phyloP scores from a whole-genome alignment of 2,329 filamentous ascomycete species.

The Leptographium procerum region DNA sequence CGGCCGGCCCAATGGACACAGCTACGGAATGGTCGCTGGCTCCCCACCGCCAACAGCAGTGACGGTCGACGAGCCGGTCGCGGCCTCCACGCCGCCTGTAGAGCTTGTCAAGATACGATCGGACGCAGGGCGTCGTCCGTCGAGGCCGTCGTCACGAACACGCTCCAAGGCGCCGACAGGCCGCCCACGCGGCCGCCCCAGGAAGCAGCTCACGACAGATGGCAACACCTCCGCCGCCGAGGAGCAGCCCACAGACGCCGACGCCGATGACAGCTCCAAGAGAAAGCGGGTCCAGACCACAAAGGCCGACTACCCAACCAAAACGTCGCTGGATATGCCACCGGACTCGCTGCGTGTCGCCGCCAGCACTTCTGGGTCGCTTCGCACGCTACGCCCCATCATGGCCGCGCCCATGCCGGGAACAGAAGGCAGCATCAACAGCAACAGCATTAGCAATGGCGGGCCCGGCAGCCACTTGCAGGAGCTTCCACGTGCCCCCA shows the following conservation, averaged over 20 bases:
- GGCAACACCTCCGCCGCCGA: constrained; percentile 69
- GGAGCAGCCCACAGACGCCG: constrained; percentile 35
- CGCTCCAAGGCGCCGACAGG: constrained; percentile 36
- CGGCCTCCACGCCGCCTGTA: neutral
- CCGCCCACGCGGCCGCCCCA: constrained; percentile 42
- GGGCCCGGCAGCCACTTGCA: constrained; percentile 45
- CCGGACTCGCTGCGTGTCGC: constrained; percentile 78
- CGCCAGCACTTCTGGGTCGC: constrained; percentile 78
- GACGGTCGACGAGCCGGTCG: constrained; percentile 2
- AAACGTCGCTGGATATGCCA: constrained; percentile 54
- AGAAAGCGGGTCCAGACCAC: constrained; percentile 75
- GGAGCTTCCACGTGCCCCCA: constrained; percentile 64
- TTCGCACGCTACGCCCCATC: constrained; percentile 73
- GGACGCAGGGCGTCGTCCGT: constrained; percentile 28
- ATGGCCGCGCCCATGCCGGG: constrained; percentile 29
- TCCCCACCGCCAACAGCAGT: constrained; percentile 4
- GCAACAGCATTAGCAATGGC: too few relatives aligned
- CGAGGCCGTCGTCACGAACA: constrained; percentile 49
- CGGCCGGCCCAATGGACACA: neutral
- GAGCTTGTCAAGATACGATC: constrained; percentile 5
- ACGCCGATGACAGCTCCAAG: constrained; percentile 44
- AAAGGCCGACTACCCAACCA: constrained; percentile 45
- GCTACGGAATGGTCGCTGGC: neutral
- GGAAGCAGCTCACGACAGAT: constrained; percentile 38
- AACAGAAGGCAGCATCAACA: constrained; percentile 20